Base-by-base conservation (phyloP, 2,329 filamentous ascomycete genomes). In the Scedosporium dehoogii region DNA sequence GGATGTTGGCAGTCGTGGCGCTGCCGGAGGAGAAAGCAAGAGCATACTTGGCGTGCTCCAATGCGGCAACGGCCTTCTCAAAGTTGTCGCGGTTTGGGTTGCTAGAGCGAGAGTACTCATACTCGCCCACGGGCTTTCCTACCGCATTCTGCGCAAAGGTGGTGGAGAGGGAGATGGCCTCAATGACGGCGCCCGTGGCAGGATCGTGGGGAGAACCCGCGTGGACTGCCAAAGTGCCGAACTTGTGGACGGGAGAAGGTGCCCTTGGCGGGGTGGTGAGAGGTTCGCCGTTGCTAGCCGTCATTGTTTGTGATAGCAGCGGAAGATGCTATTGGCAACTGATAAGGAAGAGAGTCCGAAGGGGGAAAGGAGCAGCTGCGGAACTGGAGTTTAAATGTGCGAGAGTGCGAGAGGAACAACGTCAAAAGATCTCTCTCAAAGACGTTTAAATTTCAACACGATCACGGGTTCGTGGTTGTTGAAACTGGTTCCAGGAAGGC, bases 11-110 rank as follows among this genome's bases (percentile, higher is more conserved):
- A 0, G 94, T 99, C 62, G 94, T 92, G 53, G 94, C 93, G 68
- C 91, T 96, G 69, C 94, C 94, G 27, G 92, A 97, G 55, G 90
- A 89, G 78, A 97, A 99, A 66, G 94, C 93, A 62, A 99, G 86
- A 56, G 94, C 94, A 73, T 96, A 89, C 73, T 90, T 89, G 66
- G 92, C 94, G 71, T 96, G 87, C 79, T 99, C 94, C 62, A 99
- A 86, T 5, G 92, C 90, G 42, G 94, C 94, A 63, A 99, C 85
- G 64, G 92, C 92, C 64, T 83, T 81, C 80, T 99, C 93, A 71
- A 99, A 97, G 79, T 97, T 96, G 73, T 90, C 85, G 64, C 94
- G 86, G 79, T 99, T 99, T 61, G 94, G 94, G 76, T 99, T 99
- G 66, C 90, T 86, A 71, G 90, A 96, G 65, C 94, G 86, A 61